phyloP scores from a whole-genome alignment of 208 protist species.

The Crithidia brevicula region DNA sequence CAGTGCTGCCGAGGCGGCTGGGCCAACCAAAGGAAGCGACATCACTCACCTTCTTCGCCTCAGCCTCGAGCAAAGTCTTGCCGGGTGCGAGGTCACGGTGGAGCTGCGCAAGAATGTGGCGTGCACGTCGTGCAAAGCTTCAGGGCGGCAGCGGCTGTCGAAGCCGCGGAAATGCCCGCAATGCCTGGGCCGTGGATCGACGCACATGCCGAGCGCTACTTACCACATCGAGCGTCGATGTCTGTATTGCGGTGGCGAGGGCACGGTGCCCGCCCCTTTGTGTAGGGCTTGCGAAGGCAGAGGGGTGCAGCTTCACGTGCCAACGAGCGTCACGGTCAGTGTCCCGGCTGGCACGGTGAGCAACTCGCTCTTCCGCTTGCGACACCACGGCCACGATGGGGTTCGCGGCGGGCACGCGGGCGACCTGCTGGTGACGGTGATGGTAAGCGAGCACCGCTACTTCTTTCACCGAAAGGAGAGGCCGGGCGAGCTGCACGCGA shows the following conservation, averaged over 20 bases:
- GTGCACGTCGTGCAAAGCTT: slow-evolving; percentile 63
- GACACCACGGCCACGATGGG: slow-evolving; percentile 79
- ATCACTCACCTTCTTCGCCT: slow-evolving; percentile 72
- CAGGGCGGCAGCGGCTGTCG: slow-evolving; percentile 40
- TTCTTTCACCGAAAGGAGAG: slow-evolving; percentile 56
- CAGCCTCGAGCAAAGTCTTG: slow-evolving; percentile 74
- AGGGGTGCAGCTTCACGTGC: slow-evolving; percentile 43
- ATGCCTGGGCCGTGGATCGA: slow-evolving; percentile 77
- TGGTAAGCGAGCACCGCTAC: slow-evolving; percentile 74
- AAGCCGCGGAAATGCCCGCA: slow-evolving; percentile 69
- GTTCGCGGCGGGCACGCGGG: slow-evolving; percentile 77
- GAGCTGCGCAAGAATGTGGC: slow-evolving; percentile 44
- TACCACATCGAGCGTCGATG: slow-evolving; percentile 89
- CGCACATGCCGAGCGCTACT: slow-evolving; percentile 75
- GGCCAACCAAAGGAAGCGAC: slow-evolving; percentile 49
- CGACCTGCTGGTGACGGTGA: slow-evolving; percentile 72
- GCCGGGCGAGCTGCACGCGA: slow-evolving; percentile 59
- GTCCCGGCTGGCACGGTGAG: slow-evolving; percentile 49
- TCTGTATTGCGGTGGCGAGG: slow-evolving; percentile 78
- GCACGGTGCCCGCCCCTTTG: slow-evolving; percentile 54
- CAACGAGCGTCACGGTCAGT: slow-evolving; percentile 39
- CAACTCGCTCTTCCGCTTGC: slow-evolving; percentile 49
- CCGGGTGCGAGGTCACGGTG: slow-evolving; percentile 57
- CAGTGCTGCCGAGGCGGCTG: slow-evolving; percentile 43
- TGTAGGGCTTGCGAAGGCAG: slow-evolving; percentile 68